Evolutionary conservation across 2,329 filamentous ascomycete genomes (phyloP).

Genomic region (Biscogniauxia mediterranea): DNA sequence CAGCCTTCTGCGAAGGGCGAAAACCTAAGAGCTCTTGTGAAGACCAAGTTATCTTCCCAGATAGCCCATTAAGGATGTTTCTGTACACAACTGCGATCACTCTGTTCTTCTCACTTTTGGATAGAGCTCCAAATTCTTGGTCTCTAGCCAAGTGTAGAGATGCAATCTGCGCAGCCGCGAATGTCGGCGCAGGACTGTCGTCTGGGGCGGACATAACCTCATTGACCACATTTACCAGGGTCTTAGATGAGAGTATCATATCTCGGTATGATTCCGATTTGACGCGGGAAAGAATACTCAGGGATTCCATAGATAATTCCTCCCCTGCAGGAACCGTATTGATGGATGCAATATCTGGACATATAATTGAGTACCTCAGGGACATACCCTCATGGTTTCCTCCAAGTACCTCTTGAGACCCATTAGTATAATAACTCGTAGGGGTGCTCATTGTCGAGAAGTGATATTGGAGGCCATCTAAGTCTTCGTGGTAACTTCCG

Average conservation of each 20-base stretch:
- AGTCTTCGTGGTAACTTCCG: not conserved
- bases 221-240: not conserved
- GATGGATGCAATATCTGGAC: not conserved
- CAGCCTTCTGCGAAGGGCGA: not conserved
- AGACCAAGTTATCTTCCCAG: constrained; percentile 9
- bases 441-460: not conserved
- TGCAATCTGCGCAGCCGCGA: constrained; percentile 5
- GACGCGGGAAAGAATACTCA: not conserved
- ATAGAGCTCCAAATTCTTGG: constrained; percentile 11
- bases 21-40: constrained; percentile 4
- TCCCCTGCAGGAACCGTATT: not conserved
- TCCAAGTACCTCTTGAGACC: not conserved
- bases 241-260: constrained; percentile 1
- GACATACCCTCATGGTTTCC: not conserved
- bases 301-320: constrained; percentile 9
- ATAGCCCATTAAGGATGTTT: constrained; percentile 8
- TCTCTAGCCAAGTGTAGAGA: constrained; percentile 12
- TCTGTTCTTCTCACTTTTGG: constrained; percentile 14
- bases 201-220: not conserved
- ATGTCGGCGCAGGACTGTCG: not conserved
- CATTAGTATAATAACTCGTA: not conserved
- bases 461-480: not conserved
- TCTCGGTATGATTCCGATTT: constrained; percentile 4
- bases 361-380: not conserved
- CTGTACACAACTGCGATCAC: constrained; percentile 14